Base-by-base conservation (phyloP, 2,329 filamentous ascomycete species). In the Plectosphaerella plurivora region DNA sequence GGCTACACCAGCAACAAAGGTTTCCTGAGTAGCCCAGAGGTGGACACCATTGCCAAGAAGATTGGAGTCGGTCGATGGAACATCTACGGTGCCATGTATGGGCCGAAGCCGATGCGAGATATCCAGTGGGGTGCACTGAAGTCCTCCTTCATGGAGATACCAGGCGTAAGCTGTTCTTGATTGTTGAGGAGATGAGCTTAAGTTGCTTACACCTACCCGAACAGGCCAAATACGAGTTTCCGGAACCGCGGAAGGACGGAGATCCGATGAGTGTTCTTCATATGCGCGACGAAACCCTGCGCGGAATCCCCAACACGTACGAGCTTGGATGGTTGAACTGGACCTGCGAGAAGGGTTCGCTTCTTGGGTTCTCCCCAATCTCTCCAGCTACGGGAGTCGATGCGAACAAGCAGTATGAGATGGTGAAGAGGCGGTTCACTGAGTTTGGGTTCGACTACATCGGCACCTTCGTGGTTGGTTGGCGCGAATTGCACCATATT, bases 61-160 rank as follows among this genome's bases (percentile, higher is more conserved):
- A 65, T 74, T 4, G 64, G 67, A 24, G 61, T 76, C 14, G 71
- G 71, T 4, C 63, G 69, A 0, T 77, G 73, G 74, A 72, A 73
- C 53, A 73, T 76, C 54, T 74, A 76, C 49, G 72, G 73, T n/a
- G 72, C 72, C 5, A 58, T 71, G 2, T 68, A 71, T 50, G 66
- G 68, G 7, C 67, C 67, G 0, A 57, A 61, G 20, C 57, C 57
- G 0, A 57, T 70, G 3, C 61, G 68, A 5, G 63, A 67, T 15
- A 60, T 62, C 9, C 59, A 68, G 1, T 66, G 65, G 51, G 46
- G 56, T 1, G 61, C 65, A 24, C 65, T 73, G 55, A 69, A 68
- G 52, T 46, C 62, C 14, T 59, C 64, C 25, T 72, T 73, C 54
- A 55, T 55, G 2, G 54, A 61, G 28, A 67, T 71, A 8, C 57